phyloP scores from a whole-genome alignment of 257 asterid genomes.

The Ehretia macrophylla region DNA sequence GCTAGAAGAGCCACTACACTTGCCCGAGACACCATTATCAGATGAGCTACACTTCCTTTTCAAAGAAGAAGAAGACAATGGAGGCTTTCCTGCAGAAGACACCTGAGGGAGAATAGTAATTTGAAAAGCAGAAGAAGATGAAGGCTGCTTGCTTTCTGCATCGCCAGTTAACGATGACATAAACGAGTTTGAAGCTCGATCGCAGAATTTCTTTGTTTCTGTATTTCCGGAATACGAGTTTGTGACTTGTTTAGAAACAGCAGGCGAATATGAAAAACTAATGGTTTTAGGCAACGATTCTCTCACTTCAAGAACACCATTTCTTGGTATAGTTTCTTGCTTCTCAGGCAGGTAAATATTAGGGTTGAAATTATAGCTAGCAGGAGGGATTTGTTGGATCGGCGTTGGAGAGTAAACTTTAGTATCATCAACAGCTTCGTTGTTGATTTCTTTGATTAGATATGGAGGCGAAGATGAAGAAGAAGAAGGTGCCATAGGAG shows the following conservation, averaged over 20 bases:
- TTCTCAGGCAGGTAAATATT: neutral
- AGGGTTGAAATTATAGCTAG: no score
- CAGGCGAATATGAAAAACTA: conserved; percentile 23
- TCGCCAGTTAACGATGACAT: conserved; percentile 43
- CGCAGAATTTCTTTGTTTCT: conserved; percentile 33
- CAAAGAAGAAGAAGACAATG: conserved; percentile 48
- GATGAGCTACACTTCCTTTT: conserved; percentile 67
- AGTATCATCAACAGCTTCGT: neutral
- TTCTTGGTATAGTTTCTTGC: conserved; percentile 1
- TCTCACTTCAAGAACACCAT: no score
- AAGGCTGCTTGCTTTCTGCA: conserved; percentile 33
- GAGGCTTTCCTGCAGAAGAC: conserved; percentile 54
- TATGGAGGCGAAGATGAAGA: neutral
- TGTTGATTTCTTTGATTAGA: neutral
- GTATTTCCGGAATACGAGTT: no score
- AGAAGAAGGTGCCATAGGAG: conserved; percentile 25
- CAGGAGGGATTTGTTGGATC: conserved; percentile 68
- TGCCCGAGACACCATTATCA: conserved; percentile 36
- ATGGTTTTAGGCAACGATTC: conserved; percentile 39
- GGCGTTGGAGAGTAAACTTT: conserved; percentile 76
- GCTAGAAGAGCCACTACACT: conserved; percentile 56
- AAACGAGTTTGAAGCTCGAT: conserved; percentile 5
- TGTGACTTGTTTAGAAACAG: neutral
- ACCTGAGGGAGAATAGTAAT: conserved; percentile 44
- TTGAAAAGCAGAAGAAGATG: conserved; percentile 48